Conservation (phyloP, 2,329 filamentous ascomycete genomes). For the Aspergillus ochraceus region DNA sequence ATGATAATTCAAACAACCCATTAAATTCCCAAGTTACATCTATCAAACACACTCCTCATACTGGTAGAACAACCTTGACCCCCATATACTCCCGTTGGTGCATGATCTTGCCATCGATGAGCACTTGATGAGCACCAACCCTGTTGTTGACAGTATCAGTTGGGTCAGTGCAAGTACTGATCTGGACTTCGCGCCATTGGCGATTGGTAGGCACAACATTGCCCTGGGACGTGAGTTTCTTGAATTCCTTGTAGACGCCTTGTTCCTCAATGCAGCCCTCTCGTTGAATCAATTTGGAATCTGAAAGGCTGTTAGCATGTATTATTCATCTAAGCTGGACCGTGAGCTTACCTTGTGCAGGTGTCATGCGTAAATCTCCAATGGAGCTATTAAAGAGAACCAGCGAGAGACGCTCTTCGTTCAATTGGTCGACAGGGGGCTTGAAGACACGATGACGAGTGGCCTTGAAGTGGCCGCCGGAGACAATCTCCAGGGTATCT, state of each 20-base stretch:
- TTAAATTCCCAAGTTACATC: no score
- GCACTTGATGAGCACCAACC: conserved; percentile 44
- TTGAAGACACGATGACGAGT: conserved; percentile 47
- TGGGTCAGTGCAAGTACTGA: conserved; percentile 45
- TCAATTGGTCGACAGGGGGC: conserved; percentile 41
- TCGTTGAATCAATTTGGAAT: conserved; percentile 40
- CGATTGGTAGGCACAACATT: conserved; percentile 47
- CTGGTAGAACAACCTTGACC: conserved; percentile 47
- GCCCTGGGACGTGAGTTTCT: conserved; percentile 42
- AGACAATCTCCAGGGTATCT: conserved; percentile 47
- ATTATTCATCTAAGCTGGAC: background rate
- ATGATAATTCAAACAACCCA: no score
- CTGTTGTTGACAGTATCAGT: conserved; percentile 44
- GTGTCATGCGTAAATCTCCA: conserved; percentile 46
- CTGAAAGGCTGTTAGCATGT: conserved; percentile 8
- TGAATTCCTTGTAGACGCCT: conserved; percentile 50
- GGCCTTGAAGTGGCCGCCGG: conserved; percentile 50
- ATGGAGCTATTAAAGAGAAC: conserved; percentile 50
- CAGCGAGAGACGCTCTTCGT: conserved; percentile 31
- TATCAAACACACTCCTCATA: conserved; percentile 23
- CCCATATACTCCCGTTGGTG: conserved; percentile 51
- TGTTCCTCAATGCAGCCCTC: conserved; percentile 47
- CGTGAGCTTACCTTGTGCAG: conserved; percentile 30
- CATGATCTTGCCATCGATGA: conserved; percentile 49
- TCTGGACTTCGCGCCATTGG: conserved; percentile 54